Percentiles rank a stretch among this genome's conserved stretches.
These are phyloP conservation scores for Mycena leptocephala DNA, from an alignment of 768 basidiomycete species.

Conservation along the genomic window DNA sequence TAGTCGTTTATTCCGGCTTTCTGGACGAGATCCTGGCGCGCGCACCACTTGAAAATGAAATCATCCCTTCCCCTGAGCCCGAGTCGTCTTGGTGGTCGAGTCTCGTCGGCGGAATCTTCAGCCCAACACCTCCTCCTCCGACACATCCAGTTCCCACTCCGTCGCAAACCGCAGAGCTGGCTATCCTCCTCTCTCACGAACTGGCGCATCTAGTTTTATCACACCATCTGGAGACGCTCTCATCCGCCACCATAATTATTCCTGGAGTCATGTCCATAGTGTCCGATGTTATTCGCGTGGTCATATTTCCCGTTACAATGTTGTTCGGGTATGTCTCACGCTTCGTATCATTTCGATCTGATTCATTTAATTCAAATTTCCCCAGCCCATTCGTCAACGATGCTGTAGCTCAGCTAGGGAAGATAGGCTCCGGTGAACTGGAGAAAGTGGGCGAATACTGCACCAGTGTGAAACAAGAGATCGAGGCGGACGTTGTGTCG, in stretches of 20 bases:
- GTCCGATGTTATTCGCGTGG: constrained; percentile 82
- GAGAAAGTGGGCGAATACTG: constrained; percentile 82
- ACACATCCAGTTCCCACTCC: constrained; percentile 74
- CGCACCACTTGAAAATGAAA: constrained; percentile 47
- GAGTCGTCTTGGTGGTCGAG: constrained; percentile 61
- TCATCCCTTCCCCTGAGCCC: constrained; percentile 36
- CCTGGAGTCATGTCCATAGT: constrained; percentile 86
- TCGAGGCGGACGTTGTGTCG: constrained; percentile 94
- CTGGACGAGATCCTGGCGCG: constrained; percentile 86
- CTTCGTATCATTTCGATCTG: background rate
- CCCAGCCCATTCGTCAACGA: constrained; percentile 90
- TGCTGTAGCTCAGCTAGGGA: constrained; percentile 87
- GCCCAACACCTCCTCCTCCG: constrained; percentile 45
- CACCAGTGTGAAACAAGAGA: constrained; percentile 87
- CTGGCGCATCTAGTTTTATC: constrained; percentile 92
- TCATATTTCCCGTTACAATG: constrained; percentile 93
- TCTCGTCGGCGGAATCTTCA: constrained; percentile 65
- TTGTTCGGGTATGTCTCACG: constrained; percentile 70
- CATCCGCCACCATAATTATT: constrained; percentile 85
- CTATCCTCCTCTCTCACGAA: constrained; percentile 94
- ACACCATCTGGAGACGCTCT: constrained; percentile 94
- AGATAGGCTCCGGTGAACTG: constrained; percentile 84
- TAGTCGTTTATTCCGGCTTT: constrained; percentile 96
- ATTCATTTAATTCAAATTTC: background rate
- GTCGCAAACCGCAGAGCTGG: constrained; percentile 91